A percentile compares a stretch with the other conserved stretches of the same genome.
Conservation (phyloP, 768 basidiomycete species). For the Boletus edulis region DNA sequence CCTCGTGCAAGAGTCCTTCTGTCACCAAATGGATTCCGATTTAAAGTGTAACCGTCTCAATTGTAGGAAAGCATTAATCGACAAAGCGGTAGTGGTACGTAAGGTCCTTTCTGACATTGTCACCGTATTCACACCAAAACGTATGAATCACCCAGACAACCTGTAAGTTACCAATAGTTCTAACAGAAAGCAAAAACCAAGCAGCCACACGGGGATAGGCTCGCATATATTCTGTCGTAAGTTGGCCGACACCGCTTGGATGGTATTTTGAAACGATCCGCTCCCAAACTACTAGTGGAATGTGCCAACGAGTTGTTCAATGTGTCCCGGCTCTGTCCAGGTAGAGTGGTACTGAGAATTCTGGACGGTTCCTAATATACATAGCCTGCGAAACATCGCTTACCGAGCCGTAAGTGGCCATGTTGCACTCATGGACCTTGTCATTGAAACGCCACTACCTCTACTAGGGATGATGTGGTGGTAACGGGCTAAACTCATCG, state of each 20-base stretch:
- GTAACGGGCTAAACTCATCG: conserved; percentile 32
- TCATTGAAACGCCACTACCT: background rate
- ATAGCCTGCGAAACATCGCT: conserved; percentile 79
- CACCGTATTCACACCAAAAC: conserved; percentile 6
- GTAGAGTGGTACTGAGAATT: conserved; percentile 31
- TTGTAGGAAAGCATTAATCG: conserved; percentile 62
- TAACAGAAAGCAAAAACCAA: background rate
- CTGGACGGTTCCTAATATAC: conserved; percentile 1
- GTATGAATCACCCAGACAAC: conserved; percentile 43
- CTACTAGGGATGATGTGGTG: conserved; percentile 51
- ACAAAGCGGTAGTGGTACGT: conserved; percentile 85
- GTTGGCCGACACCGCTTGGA: background rate
- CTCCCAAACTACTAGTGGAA: conserved; percentile 53
- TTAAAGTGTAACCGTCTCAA: conserved; percentile 78
- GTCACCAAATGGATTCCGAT: conserved; percentile 61
- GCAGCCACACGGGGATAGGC: conserved; percentile 40
- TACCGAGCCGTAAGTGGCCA: conserved; percentile 63
- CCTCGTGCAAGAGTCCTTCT: background rate
- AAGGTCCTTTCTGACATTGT: background rate
- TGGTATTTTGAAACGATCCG: background rate
- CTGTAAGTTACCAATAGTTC: conserved; percentile 36
- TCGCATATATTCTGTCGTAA: conserved; percentile 86
- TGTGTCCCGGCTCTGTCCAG: conserved; percentile 74
- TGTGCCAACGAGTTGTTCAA: conserved; percentile 86
- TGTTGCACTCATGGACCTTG: background rate